phyloP scores from a whole-genome alignment of 1,139 yeast genomes.

The Candida frijolesensis region DNA sequence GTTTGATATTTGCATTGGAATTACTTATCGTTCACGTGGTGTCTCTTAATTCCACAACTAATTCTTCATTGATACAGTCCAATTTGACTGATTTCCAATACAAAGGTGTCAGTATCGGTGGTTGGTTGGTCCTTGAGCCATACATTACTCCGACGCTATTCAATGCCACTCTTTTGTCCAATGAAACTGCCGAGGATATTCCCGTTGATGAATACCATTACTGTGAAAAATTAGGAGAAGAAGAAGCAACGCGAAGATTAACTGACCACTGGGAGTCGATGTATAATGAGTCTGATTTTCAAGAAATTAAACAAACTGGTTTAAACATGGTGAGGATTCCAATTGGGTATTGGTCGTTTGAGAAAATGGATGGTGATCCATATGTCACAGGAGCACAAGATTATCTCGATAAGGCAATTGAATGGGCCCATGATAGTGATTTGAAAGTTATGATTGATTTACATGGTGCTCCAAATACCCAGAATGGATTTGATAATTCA shows the following conservation, averaged over 20 bases:
- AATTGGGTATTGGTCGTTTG: slow-evolving; percentile 71
- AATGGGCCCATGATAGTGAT: slow-evolving; percentile 53
- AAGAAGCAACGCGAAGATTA: slow-evolving; percentile 43
- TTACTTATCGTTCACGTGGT: background rate
- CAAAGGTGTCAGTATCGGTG: slow-evolving; percentile 62
- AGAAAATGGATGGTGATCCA: slow-evolving; percentile 50
- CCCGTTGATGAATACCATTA: slow-evolving; percentile 65
- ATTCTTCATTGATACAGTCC: slow-evolving; percentile 4
- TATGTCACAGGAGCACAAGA: slow-evolving; percentile 58
- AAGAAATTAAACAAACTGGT: slow-evolving; percentile 48
- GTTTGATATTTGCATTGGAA: background rate
- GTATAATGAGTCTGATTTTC: slow-evolving; percentile 56
- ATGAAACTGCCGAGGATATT: slow-evolving; percentile 31
- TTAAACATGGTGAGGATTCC: slow-evolving; percentile 67
- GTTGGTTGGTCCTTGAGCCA: slow-evolving; percentile 69
- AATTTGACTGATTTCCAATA: slow-evolving; percentile 27
- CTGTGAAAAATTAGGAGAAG: slow-evolving; percentile 48
- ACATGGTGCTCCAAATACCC: slow-evolving; percentile 70
- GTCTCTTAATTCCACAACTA: slow-evolving; percentile 4
- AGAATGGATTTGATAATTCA: slow-evolving; percentile 72
- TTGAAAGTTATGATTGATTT: slow-evolving; percentile 64
- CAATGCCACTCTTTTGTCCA: slow-evolving; percentile 27
- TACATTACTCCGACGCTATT: slow-evolving; percentile 65
- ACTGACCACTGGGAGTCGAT: slow-evolving; percentile 57
- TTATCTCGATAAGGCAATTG: slow-evolving; percentile 55